Evolutionary conservation across 169 alveolate species (phyloP), one percentile per base, ranked within the genome.

Genomic region (Plasmodium vivax): DNA sequence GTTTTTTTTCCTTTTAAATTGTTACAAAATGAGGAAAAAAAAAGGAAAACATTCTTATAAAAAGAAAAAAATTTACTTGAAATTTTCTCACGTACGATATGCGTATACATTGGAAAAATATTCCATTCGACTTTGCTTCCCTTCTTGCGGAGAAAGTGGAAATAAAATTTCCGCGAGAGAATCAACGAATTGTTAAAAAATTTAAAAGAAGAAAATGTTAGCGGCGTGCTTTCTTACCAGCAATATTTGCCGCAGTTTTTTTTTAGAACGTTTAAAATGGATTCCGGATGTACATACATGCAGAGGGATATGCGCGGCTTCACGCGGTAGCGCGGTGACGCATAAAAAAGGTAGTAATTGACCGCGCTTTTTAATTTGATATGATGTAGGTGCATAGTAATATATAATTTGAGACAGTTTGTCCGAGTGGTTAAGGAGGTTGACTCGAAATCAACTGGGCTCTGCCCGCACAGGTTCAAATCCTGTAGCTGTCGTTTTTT

Each of bases 391-490:
- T 2, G 16, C n/a, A 38, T 36, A 6, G 2, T 6, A 9, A 3
- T 14, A 0, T 12, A 82, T n/a, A 0, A 36, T 23, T 85, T 74
- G 47, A 30, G 98, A 96, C 98, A 96, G 98, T 96, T 96, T 96
- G 98, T 96, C 98, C 98, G 98, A 96, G 98, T 96, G 98, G 98
- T 96, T 96, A 96, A 96, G 98, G 98, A 96, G 98, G 96, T 96
- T 95, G 98, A 96, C 98, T 96, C 97, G 98, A 96, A 96, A 96
- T 96, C 98, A 95, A 96, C 96, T 98, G 99, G 99, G 99, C 97
- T 98, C 98, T 98, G 97, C 99, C 99, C 99, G 99, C 99, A 99
- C 99, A 98, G 99, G 99, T 98, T 98, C 99, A 97, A 98, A 98
- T 97, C 99, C 99, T 98, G 99, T 99, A 98, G 99, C 98, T 98